Evolutionary conservation across 1,284 basidiomycete species (phyloP), one percentile per base, ranked within the genome.

Genomic region (Ganoderma multipileum): DNA sequence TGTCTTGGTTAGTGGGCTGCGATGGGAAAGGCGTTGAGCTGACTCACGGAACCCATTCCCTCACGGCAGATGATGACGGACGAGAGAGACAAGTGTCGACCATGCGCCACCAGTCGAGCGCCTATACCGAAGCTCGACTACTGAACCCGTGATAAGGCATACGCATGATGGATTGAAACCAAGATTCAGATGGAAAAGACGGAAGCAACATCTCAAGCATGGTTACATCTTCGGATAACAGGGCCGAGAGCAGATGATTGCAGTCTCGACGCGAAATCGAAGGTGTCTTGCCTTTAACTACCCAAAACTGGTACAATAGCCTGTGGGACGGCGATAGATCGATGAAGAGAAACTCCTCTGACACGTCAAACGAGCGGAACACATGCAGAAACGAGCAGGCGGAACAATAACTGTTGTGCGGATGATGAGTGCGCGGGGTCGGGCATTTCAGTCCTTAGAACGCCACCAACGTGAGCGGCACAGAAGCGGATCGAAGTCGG

Each of bases 301-400:
- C 68, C 71, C 69, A 59, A 64, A 65, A 64, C 44, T 64, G 66
- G 59, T 65, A 70, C 63, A 68, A 72, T 26, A 60, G 14, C 61
- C 67, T 65, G n/a, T 11, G 12, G 23, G 47, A 14, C 12, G 11
- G 11, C 23, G 23, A 23, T 44, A 54, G 16, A 33, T 50, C 47
- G 47, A 50, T 50, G 2, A 14, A 50, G 47, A 14, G 20, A 26
- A 50, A 26, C 23, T 26, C 23, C 11, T 26, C 47, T 26, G 14
- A 50, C 3, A 23, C 7, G 20, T 33, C 8, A 33, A 33, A 33
- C 8, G n/a, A 47, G 23, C 44, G 0, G 11, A 14, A 50, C 23
- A 50, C 11, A 4, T 50, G 47, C 11, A 26, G 23, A 50, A 50
- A 20, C 23, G 47, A 50, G 23, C 20, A 12, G 11, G 47, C 12